Evolutionary conservation across 208 protist species (phyloP), one percentile per base, ranked within the genome.

Genomic region (Balamuthia mandrillaris): DNA sequence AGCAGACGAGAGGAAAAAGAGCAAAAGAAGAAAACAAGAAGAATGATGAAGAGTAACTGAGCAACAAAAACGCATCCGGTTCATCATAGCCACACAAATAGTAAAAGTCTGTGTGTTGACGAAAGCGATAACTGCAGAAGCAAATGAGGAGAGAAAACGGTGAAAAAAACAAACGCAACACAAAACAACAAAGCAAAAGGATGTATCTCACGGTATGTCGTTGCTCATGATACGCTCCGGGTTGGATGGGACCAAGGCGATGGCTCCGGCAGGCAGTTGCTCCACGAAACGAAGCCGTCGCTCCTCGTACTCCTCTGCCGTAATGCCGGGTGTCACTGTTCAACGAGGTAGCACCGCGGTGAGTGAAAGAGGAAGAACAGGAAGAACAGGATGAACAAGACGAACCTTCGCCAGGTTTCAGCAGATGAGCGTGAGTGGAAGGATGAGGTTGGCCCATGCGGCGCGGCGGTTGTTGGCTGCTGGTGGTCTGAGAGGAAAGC

Each of bases 81-180:
- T 94, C 91, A 35, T 85, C 24, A 5, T 89, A 90, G 35, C 91
- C 91, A 35, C 51, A 88, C 2, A 94, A 61, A 52, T 92, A 94
- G 39, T 66, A 83, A 21, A 94, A 88, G 82, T 92, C 86, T 16
- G 81, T 84, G 37, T 93, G 51, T 72, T 93, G 90, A 29, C 87
- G 81, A 63, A 91, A 94, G 16, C 63, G 33, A 61, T 90, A 93
- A 14, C 65, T 74, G 39, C 10, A 27, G 33, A 31, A 10, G 58
- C 10, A 18, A 65, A 31, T 29, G 24, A 54, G 12, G 18, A 54
- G 12, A 18, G 47, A 54, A 54, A 54, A n/a, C 18, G 47, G 18
- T n/a, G 18, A 54, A 18, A 54, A 54, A 54, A 54, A 54, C 12
- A 54, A 54, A 18, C 16, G 10, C 29, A 31, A 9, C 31, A 63